These are phyloP conservation scores for Geranium brycei DNA, from an alignment of 345 rosid species.

Conservation along the genomic window DNA sequence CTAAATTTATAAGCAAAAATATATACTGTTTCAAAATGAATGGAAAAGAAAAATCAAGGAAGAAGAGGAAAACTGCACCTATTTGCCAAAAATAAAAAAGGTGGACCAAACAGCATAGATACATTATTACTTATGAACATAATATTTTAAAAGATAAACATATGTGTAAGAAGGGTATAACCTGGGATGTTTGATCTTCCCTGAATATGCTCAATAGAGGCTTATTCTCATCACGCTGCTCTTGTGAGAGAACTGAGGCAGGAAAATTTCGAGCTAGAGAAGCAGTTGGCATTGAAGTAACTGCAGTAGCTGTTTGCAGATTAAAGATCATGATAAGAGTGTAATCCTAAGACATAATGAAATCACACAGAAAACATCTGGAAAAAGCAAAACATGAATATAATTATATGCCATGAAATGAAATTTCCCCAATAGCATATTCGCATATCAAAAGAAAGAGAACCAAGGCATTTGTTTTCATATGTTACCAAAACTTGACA, in stretches of 20 bases:
- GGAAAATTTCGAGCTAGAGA: constrained; percentile 54
- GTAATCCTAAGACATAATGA: background rate
- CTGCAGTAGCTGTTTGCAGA: constrained; percentile 41
- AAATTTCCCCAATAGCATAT: background rate
- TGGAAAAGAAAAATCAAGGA: background rate
- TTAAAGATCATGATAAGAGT: background rate
- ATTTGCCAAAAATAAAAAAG: background rate
- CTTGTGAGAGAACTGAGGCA: constrained; percentile 56
- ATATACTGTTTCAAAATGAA: background rate
- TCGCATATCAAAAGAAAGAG: background rate
- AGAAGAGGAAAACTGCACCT: background rate
- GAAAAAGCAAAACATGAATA: background rate
- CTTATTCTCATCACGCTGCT: constrained; percentile 51
- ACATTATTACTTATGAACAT: background rate
- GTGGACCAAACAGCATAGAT: background rate
- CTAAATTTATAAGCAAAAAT: background rate
- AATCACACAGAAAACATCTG: background rate
- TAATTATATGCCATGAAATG: background rate
- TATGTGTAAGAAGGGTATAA: constrained; percentile 10
- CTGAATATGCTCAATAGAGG: constrained; percentile 27
- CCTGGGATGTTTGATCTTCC: constrained; percentile 53
- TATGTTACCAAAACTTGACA: background rate
- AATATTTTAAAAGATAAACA: background rate
- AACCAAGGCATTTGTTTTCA: background rate
- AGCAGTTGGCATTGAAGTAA: constrained; percentile 35